Evolutionary conservation across 305 asterid species (phyloP).

Genomic region (Stenogyne calaminthoides): DNA sequence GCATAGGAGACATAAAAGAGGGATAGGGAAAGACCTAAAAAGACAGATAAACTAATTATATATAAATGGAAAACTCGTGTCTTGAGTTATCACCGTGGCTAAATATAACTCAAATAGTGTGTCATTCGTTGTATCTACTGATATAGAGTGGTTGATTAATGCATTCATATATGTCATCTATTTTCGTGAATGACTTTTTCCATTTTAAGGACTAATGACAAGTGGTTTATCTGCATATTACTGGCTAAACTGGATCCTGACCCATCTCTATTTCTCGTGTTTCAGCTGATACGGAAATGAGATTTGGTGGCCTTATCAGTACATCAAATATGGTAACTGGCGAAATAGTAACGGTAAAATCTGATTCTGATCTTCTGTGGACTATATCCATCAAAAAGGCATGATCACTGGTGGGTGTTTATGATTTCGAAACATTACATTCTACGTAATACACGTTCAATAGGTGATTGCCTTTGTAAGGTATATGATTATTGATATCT

Average conservation of each 20-base stretch:
- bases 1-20: background rate
- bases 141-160: background rate
- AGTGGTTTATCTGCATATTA: background rate
- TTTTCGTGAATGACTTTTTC: background rate
- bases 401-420: slow-evolving; percentile 21
- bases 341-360: slow-evolving; percentile 63
- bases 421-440: slow-evolving; percentile 7
- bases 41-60: background rate
- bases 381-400: slow-evolving; percentile 69
- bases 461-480: background rate
- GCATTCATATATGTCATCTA: background rate
- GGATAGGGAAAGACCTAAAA: background rate
- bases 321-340: slow-evolving; percentile 74
- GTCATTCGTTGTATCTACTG: background rate
- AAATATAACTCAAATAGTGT: background rate
- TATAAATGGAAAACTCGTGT: background rate
- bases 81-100: background rate
- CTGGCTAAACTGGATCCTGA: slow-evolving; percentile 26
- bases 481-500: background rate
- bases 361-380: slow-evolving; percentile 88
- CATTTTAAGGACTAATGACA: background rate
- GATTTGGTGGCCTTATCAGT: slow-evolving; percentile 84
- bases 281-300: slow-evolving; percentile 75
- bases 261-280: slow-evolving; percentile 1
- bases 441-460: background rate